phyloP scores from a whole-genome alignment of 139 green algal genomes.

The Nannochloris sp. region DNA sequence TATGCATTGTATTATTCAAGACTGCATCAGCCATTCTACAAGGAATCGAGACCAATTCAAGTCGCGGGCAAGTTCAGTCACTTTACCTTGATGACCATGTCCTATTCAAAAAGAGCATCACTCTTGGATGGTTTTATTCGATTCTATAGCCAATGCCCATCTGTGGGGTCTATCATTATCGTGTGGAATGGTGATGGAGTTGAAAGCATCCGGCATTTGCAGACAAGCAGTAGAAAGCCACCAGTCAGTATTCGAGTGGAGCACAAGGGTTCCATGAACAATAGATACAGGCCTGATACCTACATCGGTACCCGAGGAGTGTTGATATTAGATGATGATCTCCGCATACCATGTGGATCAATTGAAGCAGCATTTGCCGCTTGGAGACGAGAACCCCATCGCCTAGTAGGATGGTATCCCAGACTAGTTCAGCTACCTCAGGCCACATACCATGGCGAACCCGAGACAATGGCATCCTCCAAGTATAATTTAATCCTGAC shows the following conservation, averaged over 20 bases:
- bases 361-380: conserved; percentile 28
- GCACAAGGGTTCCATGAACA: conserved; percentile 37
- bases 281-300: conserved; percentile 34
- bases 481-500: conserved; percentile 40
- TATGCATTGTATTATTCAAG: not conserved
- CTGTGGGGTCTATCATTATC: conserved; percentile 16
- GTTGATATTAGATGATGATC: conserved; percentile 40
- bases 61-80: conserved; percentile 29
- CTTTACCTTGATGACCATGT: conserved; percentile 40
- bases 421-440: conserved; percentile 17
- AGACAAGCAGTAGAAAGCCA: conserved; percentile 16
- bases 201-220: not conserved
- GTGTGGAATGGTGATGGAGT: conserved; percentile 1
- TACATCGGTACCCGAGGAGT: conserved; percentile 20
- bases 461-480: conserved; percentile 8
- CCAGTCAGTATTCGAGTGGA: conserved; percentile 35
- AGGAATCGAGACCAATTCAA: not conserved
- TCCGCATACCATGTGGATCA: conserved; percentile 31
- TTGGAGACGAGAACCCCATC: conserved; percentile 13
- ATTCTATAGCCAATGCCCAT: conserved; percentile 39
- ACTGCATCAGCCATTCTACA: not conserved
- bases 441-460: conserved; percentile 17
- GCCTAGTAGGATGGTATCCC: conserved; percentile 31
- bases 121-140: conserved; percentile 33
- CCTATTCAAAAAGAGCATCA: conserved; percentile 26